phyloP scores from a whole-genome alignment of 164 flowering plant species.

The Piper longum region DNA sequence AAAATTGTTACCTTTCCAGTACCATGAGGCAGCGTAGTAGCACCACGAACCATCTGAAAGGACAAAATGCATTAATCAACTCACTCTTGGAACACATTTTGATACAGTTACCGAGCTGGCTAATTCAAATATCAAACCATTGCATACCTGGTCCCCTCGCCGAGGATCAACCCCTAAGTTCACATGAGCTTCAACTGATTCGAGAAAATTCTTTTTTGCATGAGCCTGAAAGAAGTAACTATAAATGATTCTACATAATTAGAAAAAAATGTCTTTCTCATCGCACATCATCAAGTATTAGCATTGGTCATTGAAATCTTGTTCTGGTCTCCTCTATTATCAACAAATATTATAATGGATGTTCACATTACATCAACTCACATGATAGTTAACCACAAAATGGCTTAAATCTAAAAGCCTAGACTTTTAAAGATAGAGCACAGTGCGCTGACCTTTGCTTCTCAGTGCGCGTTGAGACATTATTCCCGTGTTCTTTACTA shows the following conservation, averaged over 20 bases:
- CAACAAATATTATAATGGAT: background rate
- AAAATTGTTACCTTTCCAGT: conserved; percentile 57
- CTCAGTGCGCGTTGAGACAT: no score
- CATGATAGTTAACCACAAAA: background rate
- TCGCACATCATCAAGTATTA: no score
- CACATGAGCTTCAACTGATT: conserved; percentile 95
- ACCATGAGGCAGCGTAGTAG: conserved; percentile 73
- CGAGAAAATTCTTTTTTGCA: conserved; percentile 56
- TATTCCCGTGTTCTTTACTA: no score
- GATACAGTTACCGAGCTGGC: background rate
- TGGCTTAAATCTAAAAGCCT: background rate
- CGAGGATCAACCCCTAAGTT: conserved; percentile 57
- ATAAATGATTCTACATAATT: background rate
- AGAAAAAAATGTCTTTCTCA: no score
- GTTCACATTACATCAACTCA: background rate
- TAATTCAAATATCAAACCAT: background rate
- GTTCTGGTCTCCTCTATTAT: background rate
- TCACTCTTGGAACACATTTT: background rate
- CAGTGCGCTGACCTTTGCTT: no score
- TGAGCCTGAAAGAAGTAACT: conserved; percentile 46
- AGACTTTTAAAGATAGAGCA: background rate
- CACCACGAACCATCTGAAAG: conserved; percentile 74
- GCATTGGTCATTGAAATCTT: no score
- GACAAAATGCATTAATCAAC: background rate
- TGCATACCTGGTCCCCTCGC: conserved; percentile 61